phyloP scores from a whole-genome alignment of 306 rosid genomes.

The Sesbania bispinosa region DNA sequence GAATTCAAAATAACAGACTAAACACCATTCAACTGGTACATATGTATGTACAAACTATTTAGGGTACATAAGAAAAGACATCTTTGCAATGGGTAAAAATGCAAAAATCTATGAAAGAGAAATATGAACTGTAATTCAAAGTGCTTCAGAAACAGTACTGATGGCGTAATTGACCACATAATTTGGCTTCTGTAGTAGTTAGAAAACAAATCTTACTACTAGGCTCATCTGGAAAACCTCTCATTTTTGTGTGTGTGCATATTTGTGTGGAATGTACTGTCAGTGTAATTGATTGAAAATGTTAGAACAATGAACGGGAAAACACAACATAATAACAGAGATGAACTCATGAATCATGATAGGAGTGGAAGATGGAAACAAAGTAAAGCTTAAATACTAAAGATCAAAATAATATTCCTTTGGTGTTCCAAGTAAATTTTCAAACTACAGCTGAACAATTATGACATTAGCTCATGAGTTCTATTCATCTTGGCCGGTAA shows the following conservation, averaged over 20 bases:
- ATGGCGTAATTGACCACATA: slow-evolving; percentile 2
- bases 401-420: background rate
- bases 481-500: background rate
- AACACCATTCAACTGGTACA: background rate
- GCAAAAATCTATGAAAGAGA: background rate
- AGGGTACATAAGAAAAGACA: background rate
- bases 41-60: background rate
- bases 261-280: background rate
- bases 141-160: background rate
- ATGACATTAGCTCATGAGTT: background rate
- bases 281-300: background rate
- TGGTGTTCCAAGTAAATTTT: background rate
- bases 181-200: background rate
- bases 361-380: background rate
- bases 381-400: slow-evolving; percentile 3
- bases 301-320: background rate
- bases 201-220: background rate
- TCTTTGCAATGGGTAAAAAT: background rate
- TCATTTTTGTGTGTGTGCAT: background rate
- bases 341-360: background rate
- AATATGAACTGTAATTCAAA: slow-evolving; percentile 10
- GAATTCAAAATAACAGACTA: slow-evolving; percentile 22
- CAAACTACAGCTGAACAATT: background rate
- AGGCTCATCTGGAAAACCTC: background rate
- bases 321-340: background rate